Evolutionary conservation across 805 yeast species (phyloP).

Genomic region (Candida namnaoensis): DNA sequence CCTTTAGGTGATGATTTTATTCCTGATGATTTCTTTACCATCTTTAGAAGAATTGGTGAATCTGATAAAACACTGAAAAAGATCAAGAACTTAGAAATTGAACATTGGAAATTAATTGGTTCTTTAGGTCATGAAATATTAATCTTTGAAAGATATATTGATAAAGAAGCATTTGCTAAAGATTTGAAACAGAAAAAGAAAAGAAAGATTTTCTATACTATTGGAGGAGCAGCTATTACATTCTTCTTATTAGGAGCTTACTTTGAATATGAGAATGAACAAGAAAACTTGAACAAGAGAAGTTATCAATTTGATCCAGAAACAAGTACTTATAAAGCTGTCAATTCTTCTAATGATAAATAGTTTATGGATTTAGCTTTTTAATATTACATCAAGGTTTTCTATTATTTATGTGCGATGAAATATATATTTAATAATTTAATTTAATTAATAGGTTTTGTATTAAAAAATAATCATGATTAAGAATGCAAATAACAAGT

Average conservation of each 20-base stretch:
- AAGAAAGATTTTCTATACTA: conserved; percentile 2
- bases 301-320: not conserved
- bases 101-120: conserved; percentile 49
- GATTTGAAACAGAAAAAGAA: not conserved
- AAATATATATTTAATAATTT: too few species aligned
- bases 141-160: conserved; percentile 28
- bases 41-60: conserved; percentile 30
- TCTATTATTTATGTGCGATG: too few species aligned
- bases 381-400: too few species aligned
- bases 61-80: conserved; percentile 24
- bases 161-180: conserved; percentile 1
- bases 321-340: too few species aligned
- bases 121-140: conserved; percentile 31
- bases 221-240: conserved; percentile 1
- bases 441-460: too few species aligned
- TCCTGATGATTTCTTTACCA: conserved; percentile 31
- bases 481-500: too few species aligned
- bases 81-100: conserved; percentile 33
- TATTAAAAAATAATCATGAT: too few species aligned
- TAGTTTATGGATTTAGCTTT: too few species aligned
- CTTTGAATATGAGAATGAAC: conserved; percentile 5
- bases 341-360: too few species aligned
- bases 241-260: conserved; percentile 3
- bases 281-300: conserved; percentile 1
- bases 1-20: conserved; percentile 30